Base-by-base conservation (phyloP, 1,284 basidiomycete genomes). In the Anthracocystis setariae region DNA sequence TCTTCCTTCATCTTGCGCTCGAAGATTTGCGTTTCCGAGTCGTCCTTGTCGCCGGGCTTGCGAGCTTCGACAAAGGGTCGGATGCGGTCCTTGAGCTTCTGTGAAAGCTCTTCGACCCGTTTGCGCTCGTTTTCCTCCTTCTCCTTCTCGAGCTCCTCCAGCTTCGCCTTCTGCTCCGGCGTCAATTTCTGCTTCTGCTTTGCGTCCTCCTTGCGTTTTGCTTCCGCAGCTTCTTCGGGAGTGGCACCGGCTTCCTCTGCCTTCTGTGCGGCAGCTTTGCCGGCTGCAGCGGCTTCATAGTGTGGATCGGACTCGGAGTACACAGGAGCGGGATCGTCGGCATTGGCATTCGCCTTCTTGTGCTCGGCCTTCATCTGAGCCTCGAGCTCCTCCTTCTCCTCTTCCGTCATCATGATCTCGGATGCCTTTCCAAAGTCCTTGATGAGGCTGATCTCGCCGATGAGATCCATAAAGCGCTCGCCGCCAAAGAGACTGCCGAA, bases 301-400 rank as follows among this genome's bases (percentile, higher is more conserved):
- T 57, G 64, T 47, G 61, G 20, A 20, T 57, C 58, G 33, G 57
- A 53, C 57, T 67, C 51, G 33, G 47, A 54, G 8, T 67, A 51
- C n/a, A 63, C 66, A 20, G 69, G 44, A 10, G 64, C 46, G 42
- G 62, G 60, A 27, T 57, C 49, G 15, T 54, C 44, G 5, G 58
- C 57, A 8, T 76, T 54, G 8, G 69, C 35, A 44, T 60, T 74
- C 37, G 60, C 59, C 52, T 74, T 73, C 55, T 64, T 65, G 43
- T 75, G 67, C 50, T 77, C 73, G 15, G 73, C 74, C 84, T 77
- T 90, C 89, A 84, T 89, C 87, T 82, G 84, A 63, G 87, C 89
- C 84, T 94, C 92, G 74, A 93, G 86, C 77, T 92, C 93, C 13
- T 90, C 90, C 83, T 90, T 90, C 83, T 98, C 94, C 82, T 97